Evolutionary conservation across 495 filamentous ascomycete genomes (phyloP), one percentile per base, ranked within the genome.

Genomic region (Xeromyces bisporus): DNA sequence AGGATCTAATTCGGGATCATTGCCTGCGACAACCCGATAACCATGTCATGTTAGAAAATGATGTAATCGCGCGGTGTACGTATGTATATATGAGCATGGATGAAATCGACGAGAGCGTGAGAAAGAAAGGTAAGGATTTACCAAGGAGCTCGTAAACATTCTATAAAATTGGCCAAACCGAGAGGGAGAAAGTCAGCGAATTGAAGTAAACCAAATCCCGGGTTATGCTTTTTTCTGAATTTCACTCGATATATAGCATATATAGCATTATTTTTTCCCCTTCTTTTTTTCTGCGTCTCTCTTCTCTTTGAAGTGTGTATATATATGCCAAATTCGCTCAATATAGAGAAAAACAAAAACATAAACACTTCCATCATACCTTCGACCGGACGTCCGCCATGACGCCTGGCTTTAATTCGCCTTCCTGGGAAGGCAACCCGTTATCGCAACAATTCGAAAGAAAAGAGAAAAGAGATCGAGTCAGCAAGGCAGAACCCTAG

Each of bases 91-190:
- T n/a, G n/a, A n/a, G n/a, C n/a, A n/a, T n/a, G n/a, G n/a, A n/a
- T n/a, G n/a, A n/a, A n/a, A n/a, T n/a, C n/a, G n/a, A n/a, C n/a
- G n/a, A n/a, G n/a, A n/a, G n/a, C n/a, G n/a, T n/a, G 40, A 36
- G 38, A 40, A 37, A 49, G 35, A 45, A 41, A 43, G 42, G 40
- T 38, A 47, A 50, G 42, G 47, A 40, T 46, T 51, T 77, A 89
- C 82, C 81, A 64, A 91, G 81, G 63, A 83, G 68, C 68, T 81
- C 80, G 68, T 73, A 91, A 38, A 73, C 67, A 66, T 91, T 91
- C 82, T 61, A 37, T 44, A 15, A n/a, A n/a, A 15, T 31, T 8
- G 17, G 16, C 14, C 14, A 28, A 21, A 29, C 14, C 15, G 9
- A 16, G n/a, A 15, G 11, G 17, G 10, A 15, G 11, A 8, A 9